Percentiles rank a stretch among this genome's conserved stretches.
Conservation (phyloP, 176 grass and related monocot species). For the Phyllostachys edulis region DNA sequence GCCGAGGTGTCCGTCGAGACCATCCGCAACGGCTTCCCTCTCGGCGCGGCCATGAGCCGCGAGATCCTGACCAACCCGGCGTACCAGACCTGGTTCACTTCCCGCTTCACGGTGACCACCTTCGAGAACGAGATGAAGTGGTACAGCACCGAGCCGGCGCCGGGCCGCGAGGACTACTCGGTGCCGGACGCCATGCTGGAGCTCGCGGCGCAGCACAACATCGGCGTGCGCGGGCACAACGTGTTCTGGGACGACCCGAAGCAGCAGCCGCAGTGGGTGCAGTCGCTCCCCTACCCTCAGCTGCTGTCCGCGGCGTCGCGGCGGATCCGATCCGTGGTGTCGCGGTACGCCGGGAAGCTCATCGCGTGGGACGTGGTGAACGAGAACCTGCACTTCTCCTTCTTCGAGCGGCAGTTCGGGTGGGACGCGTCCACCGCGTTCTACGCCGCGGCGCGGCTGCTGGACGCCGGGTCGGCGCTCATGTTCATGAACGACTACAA, state of each 20-base stretch:
- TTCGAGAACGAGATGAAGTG: conserved; percentile 95
- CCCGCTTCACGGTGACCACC: conserved; percentile 60
- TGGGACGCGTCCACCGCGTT: conserved; percentile 53
- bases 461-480: conserved; percentile 52
- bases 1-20: conserved; percentile 48
- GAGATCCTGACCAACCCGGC: conserved; percentile 51
- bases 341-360: conserved; percentile 48
- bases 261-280: conserved; percentile 35
- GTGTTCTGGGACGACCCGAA: conserved; percentile 63
- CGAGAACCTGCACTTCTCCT: conserved; percentile 70
- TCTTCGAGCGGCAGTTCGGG: conserved; percentile 59
- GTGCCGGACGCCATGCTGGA: conserved; percentile 56
- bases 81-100: conserved; percentile 62
- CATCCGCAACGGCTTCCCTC: conserved; percentile 43
- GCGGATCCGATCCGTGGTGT: conserved; percentile 40
- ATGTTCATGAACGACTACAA: conserved; percentile 93
- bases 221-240: conserved; percentile 59
- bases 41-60: conserved; percentile 56
- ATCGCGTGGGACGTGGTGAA: conserved; percentile 84
- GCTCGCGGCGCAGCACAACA: conserved; percentile 31
- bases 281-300: background rate
- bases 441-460: conserved; percentile 51
- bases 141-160: conserved; percentile 48
- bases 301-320: conserved; percentile 29
- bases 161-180: conserved; percentile 48